phyloP scores from a whole-genome alignment of 2,329 filamentous ascomycete species.

The Aureobasidium sp. region DNA sequence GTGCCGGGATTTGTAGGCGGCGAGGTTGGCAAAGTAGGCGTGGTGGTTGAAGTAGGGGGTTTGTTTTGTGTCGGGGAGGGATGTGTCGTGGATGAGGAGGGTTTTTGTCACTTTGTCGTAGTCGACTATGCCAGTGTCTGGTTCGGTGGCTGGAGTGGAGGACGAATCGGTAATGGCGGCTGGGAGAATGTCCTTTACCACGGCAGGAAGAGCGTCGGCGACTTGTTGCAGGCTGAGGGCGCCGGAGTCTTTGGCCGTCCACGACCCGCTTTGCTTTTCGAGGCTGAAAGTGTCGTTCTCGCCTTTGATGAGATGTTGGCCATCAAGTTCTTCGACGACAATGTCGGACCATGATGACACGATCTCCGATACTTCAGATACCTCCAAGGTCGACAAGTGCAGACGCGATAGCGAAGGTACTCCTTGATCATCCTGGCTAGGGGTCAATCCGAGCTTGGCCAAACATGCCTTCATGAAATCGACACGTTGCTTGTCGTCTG shows the following conservation, averaged over 20 bases:
- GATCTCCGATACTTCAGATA: conserved; percentile 57
- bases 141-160: background rate
- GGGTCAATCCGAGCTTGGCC: conserved; percentile 68
- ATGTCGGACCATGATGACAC: conserved; percentile 56
- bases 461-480: conserved; percentile 74
- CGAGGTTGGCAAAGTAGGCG: conserved; percentile 64
- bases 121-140: conserved; percentile 56
- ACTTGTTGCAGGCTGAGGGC: conserved; percentile 20
- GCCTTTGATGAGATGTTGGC: conserved; percentile 64
- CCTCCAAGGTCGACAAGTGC: conserved; percentile 65
- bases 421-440: conserved; percentile 58
- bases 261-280: conserved; percentile 44
- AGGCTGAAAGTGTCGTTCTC: conserved; percentile 78
- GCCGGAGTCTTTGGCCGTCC: conserved; percentile 22
- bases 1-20: conserved; percentile 47
- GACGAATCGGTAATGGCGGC: background rate
- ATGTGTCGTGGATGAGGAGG: conserved; percentile 61
- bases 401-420: conserved; percentile 74
- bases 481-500: conserved; percentile 60
- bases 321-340: conserved; percentile 46
- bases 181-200: conserved; percentile 17
- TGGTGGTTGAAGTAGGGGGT: conserved; percentile 84
- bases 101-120: conserved; percentile 65
- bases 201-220: conserved; percentile 23
- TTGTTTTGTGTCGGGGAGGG: conserved; percentile 58